These are phyloP conservation scores for Alternaria solani DNA, from an alignment of 2,329 filamentous ascomycete species.

Conservation along the genomic window DNA sequence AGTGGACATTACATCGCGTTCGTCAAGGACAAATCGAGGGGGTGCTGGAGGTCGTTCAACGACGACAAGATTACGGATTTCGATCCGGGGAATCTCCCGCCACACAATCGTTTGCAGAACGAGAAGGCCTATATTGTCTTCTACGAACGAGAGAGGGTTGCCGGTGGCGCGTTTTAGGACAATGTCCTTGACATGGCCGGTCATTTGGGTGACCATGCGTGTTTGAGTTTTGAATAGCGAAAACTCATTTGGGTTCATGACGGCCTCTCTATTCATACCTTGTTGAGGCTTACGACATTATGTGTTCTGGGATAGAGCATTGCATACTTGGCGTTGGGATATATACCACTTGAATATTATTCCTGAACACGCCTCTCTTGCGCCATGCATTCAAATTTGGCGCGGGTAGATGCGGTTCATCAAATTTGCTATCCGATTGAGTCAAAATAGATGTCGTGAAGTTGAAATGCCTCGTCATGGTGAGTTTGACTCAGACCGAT, in stretches of 20 bases:
- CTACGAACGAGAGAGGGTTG: slow-evolving; percentile 59
- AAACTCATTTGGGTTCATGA: neutral
- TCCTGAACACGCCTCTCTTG: neutral
- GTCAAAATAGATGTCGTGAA: neutral
- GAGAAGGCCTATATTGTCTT: slow-evolving; percentile 72
- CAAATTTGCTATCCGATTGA: neutral
- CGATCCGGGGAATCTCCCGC: slow-evolving; percentile 60
- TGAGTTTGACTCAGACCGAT: slow-evolving; percentile 18
- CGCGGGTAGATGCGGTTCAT: neutral
- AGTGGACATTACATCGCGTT: slow-evolving; percentile 84
- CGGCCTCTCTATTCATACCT: slow-evolving; percentile 1
- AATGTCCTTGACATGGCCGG: neutral
- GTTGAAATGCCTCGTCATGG: neutral
- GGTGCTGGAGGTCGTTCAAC: slow-evolving; percentile 69
- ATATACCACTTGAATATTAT: slow-evolving; percentile 17
- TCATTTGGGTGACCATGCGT: neutral
- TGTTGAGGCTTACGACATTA: slow-evolving; percentile 2
- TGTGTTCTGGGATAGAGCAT: slow-evolving; percentile 1
- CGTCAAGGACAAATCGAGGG: slow-evolving; percentile 58
- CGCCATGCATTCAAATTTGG: neutral
- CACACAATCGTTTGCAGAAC: slow-evolving; percentile 64
- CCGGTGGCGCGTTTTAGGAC: slow-evolving; percentile 39
- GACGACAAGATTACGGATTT: slow-evolving; percentile 64
- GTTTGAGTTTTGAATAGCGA: neutral
- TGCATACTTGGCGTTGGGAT: slow-evolving; percentile 20